These are phyloP conservation scores for Entophlyctis helioformis DNA, from an alignment of 192 early-diverging fungal species.

Conservation along the genomic window DNA sequence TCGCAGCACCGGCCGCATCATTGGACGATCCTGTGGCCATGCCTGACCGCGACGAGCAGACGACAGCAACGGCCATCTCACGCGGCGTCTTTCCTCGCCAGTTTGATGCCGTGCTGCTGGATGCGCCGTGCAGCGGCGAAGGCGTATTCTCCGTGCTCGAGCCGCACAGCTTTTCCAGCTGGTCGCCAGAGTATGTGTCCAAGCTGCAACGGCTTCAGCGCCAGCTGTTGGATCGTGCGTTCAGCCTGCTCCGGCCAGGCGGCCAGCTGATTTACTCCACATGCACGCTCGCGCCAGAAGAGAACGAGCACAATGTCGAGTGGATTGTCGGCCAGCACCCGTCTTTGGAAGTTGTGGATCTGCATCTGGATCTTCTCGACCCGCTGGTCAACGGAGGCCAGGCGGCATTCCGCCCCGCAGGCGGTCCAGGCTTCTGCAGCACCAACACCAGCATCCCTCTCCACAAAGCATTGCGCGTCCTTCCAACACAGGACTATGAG, in stretches of 20 bases:
- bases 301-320: conserved; percentile 83
- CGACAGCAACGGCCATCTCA: neutral
- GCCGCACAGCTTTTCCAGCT: conserved; percentile 10
- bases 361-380: conserved; percentile 60
- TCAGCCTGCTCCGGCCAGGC: conserved; percentile 69
- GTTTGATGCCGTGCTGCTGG: conserved; percentile 83
- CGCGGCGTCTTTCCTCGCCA: neutral
- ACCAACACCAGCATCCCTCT: too few relatives aligned
- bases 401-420: too few relatives aligned
- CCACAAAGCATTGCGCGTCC: conserved; percentile 8
- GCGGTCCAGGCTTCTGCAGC: too few relatives aligned
- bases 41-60: neutral
- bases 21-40: conserved; percentile 30
- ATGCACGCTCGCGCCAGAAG: conserved; percentile 78
- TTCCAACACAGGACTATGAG: conserved; percentile 11
- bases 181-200: conserved; percentile 67
- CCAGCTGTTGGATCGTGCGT: conserved; percentile 70
- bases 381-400: too few relatives aligned
- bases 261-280: conserved; percentile 89
- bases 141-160: conserved; percentile 51
- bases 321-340: conserved; percentile 73
- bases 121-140: conserved; percentile 89
- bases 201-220: conserved; percentile 68
- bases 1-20: conserved; percentile 52
- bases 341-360: conserved; percentile 69